These are phyloP conservation scores for Tolypocladium ovalisporum DNA, from an alignment of 2,329 filamentous ascomycete genomes.

Conservation along the genomic window DNA sequence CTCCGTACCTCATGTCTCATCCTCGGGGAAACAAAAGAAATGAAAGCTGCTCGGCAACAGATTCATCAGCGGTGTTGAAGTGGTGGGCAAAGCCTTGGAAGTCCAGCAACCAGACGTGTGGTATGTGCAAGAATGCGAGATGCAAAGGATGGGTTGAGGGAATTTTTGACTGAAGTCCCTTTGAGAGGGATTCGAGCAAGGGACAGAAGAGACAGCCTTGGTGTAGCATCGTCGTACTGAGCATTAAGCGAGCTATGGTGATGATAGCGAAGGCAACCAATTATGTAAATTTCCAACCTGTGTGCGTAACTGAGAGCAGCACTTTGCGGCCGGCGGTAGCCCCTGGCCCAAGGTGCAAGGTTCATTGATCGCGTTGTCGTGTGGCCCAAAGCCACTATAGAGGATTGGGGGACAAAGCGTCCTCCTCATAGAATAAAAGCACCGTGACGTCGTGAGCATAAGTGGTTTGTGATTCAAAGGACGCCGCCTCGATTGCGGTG, in stretches of 20 bases:
- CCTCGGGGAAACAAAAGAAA: background rate
- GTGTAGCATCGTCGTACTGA: background rate
- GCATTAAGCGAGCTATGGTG: background rate
- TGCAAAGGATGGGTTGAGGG: background rate
- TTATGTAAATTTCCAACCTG: background rate
- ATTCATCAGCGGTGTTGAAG: conserved; percentile 1
- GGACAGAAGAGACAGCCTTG: background rate
- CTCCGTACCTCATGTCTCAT: background rate
- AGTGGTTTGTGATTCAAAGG: conserved; percentile 16
- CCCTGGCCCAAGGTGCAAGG: background rate
- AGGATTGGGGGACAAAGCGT: background rate
- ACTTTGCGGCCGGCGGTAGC: background rate
- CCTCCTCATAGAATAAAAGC: background rate
- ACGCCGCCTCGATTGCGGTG: conserved; percentile 19
- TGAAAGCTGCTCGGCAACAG: background rate
- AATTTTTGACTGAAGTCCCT: background rate
- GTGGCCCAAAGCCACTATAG: background rate
- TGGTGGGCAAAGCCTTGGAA: background rate
- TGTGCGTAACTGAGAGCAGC: background rate
- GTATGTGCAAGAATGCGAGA: background rate
- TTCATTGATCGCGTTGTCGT: background rate
- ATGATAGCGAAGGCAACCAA: background rate
- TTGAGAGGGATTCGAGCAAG: background rate
- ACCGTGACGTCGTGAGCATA: conserved; percentile 22
- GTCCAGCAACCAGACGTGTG: background rate